These are phyloP conservation scores for Monilinia aucupariae DNA, from an alignment of 2,329 filamentous ascomycete genomes.

Conservation along the genomic window DNA sequence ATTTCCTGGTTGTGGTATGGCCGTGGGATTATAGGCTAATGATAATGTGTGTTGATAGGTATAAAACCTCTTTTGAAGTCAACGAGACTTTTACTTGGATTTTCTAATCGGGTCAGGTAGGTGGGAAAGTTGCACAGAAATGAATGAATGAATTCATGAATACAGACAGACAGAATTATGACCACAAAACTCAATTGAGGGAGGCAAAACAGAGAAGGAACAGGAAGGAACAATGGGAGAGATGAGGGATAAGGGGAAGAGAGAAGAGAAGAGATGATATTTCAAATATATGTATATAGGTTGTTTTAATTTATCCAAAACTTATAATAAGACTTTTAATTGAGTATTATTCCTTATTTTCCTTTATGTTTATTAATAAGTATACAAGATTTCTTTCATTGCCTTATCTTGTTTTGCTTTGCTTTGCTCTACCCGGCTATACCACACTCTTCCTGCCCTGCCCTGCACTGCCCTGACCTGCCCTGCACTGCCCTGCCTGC, in stretches of 20 bases:
- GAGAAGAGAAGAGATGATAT: not conserved
- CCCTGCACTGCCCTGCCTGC: no score
- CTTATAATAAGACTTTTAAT: no score
- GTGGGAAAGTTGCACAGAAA: not conserved
- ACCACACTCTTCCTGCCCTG: no score
- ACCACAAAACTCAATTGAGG: not conserved
- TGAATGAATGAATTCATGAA: not conserved
- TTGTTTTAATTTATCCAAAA: no score
- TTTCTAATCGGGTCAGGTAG: conserved; percentile 16
- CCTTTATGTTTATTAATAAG: no score
- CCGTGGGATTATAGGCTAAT: not conserved
- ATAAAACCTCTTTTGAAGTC: conserved; percentile 50
- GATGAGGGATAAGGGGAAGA: not conserved
- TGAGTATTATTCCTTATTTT: no score
- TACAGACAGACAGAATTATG: not conserved
- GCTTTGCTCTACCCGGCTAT: no score
- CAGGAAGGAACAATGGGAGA: not conserved
- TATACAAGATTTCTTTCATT: no score
- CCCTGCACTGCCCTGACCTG: no score
- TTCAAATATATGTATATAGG: not conserved
- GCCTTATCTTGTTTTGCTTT: no score
- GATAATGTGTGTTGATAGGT: conserved; percentile 35
- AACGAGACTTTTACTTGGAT: conserved; percentile 62
- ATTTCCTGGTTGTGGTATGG: not conserved
- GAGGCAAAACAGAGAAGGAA: not conserved